Evolutionary conservation across 2,329 filamentous ascomycete species (phyloP).

Genomic region (Rutstroemia sp.): DNA sequence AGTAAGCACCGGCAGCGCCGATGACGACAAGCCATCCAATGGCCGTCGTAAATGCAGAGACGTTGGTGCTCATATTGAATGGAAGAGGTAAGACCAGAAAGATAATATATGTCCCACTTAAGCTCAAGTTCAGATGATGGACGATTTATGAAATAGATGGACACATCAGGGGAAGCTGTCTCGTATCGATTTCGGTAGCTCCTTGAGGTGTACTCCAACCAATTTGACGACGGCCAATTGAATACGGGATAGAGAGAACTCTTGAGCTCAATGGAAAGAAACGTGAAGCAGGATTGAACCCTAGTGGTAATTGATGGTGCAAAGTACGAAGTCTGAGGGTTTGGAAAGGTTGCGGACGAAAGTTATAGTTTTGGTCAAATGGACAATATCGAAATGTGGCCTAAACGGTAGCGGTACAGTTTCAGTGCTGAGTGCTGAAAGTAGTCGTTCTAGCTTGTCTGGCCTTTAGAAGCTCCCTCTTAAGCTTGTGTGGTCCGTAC

Average conservation of each 20-base stretch:
- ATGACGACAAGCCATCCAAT: conserved; percentile 32
- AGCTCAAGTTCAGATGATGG: neutral
- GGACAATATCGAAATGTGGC: too few species aligned
- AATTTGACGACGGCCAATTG: neutral
- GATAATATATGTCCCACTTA: neutral
- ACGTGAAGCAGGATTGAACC: neutral
- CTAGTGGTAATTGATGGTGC: too few species aligned
- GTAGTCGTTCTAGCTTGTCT: too few species aligned
- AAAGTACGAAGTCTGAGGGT: too few species aligned
- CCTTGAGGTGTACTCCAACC: neutral
- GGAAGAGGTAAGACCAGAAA: neutral
- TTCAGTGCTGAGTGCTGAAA: too few species aligned
- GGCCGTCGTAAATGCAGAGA: conserved; percentile 27
- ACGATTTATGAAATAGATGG: conserved; percentile 2
- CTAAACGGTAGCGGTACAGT: too few species aligned
- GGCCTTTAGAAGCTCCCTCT: too few species aligned
- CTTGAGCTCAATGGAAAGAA: neutral
- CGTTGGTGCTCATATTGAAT: conserved; percentile 11
- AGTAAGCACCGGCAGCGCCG: conserved; percentile 26
- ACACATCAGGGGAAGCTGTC: neutral
- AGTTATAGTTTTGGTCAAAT: too few species aligned
- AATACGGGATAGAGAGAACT: too few species aligned
- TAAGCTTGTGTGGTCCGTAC: too few species aligned
- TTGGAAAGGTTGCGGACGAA: too few species aligned
- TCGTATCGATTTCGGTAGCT: neutral